Evolutionary conservation across 495 filamentous ascomycete genomes (phyloP).

Genomic region (Aspergillus sclerotioniger): DNA sequence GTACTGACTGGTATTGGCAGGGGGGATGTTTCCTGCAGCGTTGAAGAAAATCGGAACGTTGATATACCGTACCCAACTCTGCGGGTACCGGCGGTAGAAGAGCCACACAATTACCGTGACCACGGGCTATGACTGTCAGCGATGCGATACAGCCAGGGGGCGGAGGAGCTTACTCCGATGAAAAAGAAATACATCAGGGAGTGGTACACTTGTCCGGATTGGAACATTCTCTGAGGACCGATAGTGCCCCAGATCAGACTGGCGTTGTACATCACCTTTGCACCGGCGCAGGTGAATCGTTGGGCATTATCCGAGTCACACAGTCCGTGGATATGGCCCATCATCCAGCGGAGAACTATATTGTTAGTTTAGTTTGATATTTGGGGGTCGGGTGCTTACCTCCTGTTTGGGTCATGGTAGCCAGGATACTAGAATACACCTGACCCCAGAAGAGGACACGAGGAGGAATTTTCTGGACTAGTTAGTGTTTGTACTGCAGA

Average conservation of each 20-base stretch:
- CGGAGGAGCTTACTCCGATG: constrained; percentile 38
- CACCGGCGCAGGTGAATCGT: constrained; percentile 52
- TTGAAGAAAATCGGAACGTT: constrained; percentile 46
- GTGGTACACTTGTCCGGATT: constrained; percentile 32
- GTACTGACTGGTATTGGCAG: constrained; percentile 32
- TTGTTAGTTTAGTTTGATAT: too few species aligned
- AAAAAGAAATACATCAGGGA: constrained; percentile 43
- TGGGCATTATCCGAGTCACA: constrained; percentile 34
- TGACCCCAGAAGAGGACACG: constrained; percentile 52
- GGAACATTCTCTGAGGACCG: constrained; percentile 42
- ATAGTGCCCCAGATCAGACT: constrained; percentile 46
- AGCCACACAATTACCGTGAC: constrained; percentile 33
- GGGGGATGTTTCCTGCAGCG: constrained; percentile 40
- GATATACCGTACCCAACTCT: constrained; percentile 35
- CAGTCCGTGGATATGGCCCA: constrained; percentile 45
- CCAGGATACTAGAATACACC: constrained; percentile 47
- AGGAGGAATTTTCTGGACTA: constrained; percentile 47
- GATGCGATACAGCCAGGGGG: neutral
- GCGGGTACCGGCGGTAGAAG: constrained; percentile 38
- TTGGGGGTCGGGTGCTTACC: constrained; percentile 9
- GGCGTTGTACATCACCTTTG: constrained; percentile 50
- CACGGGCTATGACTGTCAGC: constrained; percentile 16
- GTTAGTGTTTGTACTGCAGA: neutral
- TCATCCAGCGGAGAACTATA: constrained; percentile 48
- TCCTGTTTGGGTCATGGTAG: constrained; percentile 30